A percentile compares a stretch with the other conserved stretches of the same genome.
Evolutionary conservation across 139 green algal species (phyloP).

Genomic region (Coelastrella sp.): DNA sequence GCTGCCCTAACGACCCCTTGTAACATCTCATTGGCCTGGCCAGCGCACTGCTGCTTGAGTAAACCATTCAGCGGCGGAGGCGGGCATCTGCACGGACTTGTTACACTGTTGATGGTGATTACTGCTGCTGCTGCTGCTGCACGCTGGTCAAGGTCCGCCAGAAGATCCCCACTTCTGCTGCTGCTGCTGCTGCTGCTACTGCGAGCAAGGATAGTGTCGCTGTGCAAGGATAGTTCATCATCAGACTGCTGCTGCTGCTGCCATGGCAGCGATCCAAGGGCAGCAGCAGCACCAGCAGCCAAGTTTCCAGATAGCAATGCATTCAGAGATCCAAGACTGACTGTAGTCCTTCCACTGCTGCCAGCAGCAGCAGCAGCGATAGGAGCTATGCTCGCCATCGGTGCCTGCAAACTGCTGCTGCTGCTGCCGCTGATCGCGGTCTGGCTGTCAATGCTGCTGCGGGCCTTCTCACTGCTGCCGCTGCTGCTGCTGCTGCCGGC

Average conservation of each 20-base stretch:
- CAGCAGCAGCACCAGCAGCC: neutral
- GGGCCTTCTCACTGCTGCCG: neutral
- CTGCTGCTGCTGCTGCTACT: no score
- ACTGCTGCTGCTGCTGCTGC: slow-evolving; percentile 17
- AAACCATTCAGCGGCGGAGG: slow-evolving; percentile 34
- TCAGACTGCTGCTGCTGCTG: no score
- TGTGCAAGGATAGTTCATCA: no score
- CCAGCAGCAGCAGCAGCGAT: neutral
- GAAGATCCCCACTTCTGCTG: neutral
- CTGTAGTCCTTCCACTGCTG: no score
- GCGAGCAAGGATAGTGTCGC: no score
- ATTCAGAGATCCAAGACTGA: neutral
- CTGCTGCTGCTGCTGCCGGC: slow-evolving; percentile 12
- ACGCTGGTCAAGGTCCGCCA: neutral
- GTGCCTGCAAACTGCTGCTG: neutral
- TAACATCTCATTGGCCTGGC: slow-evolving; percentile 44
- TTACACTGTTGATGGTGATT: slow-evolving; percentile 8
- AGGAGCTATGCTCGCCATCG: neutral
- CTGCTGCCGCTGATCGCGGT: neutral
- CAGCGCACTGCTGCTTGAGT: slow-evolving; percentile 34
- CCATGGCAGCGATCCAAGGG: no score
- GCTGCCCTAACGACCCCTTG: slow-evolving; percentile 34
- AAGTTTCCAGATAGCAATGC: neutral
- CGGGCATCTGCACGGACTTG: slow-evolving; percentile 11
- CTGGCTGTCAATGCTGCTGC: slow-evolving; percentile 3